Conservation (phyloP, 768 basidiomycete species). For the Panus rudis region DNA sequence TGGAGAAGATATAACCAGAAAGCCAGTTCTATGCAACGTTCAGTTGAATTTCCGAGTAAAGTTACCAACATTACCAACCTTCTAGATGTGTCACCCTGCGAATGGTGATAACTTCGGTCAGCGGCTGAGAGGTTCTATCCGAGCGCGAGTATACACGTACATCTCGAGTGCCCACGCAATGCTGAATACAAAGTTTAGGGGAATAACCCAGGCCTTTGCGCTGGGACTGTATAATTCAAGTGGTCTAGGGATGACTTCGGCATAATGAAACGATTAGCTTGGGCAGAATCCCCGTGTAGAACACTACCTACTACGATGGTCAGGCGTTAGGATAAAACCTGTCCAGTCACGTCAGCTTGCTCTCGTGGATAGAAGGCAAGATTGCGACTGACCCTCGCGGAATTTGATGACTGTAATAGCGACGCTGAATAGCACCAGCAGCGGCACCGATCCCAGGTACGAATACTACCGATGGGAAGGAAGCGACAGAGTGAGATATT, state of each 20-base stretch:
- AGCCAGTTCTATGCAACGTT: slow-evolving; percentile 46
- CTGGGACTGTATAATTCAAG: slow-evolving; percentile 39
- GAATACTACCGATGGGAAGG: slow-evolving; percentile 46
- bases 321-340: slow-evolving; percentile 35
- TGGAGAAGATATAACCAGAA: slow-evolving; percentile 83
- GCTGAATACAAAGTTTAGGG: slow-evolving; percentile 65
- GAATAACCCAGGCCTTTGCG: slow-evolving; percentile 52
- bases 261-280: not conserved
- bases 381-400: slow-evolving; percentile 51
- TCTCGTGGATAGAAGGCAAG: slow-evolving; percentile 7
- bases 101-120: slow-evolving; percentile 2
- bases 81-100: slow-evolving; percentile 73
- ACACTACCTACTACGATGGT: slow-evolving; percentile 27
- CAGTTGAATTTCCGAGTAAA: not conserved
- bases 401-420: slow-evolving; percentile 63
- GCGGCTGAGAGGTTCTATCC: not conserved
- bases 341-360: slow-evolving; percentile 1
- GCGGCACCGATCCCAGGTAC: slow-evolving; percentile 64
- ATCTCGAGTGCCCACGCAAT: slow-evolving; percentile 72
- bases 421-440: slow-evolving; percentile 58
- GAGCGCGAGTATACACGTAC: slow-evolving; percentile 36
- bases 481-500: not conserved
- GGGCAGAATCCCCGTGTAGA: not conserved
- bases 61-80: slow-evolving; percentile 34
- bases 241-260: slow-evolving; percentile 45